Percentiles rank a stretch among this genome's conserved stretches.
Evolutionary conservation across 768 basidiomycete species (phyloP).

Genomic region (Rhizopogon rudus): DNA sequence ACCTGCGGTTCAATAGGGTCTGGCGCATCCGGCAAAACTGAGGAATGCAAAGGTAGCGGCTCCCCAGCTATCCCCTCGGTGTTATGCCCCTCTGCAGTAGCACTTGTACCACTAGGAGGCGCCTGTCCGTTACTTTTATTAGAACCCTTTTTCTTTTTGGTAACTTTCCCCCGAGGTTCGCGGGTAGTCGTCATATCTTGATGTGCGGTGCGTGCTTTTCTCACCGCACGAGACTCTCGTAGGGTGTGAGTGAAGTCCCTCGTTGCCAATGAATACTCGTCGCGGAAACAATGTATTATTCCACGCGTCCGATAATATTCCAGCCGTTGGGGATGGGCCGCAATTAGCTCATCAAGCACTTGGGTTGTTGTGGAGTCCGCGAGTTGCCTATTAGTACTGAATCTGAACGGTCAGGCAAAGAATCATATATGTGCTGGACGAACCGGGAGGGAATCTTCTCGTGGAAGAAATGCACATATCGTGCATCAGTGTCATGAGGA

Average conservation of each 20-base stretch:
- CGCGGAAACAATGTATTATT: constrained; percentile 84
- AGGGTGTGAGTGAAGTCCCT: constrained; percentile 81
- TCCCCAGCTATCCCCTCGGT: constrained; percentile 48
- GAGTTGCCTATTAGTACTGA: constrained; percentile 54
- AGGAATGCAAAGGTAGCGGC: constrained; percentile 57
- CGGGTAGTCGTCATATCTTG: constrained; percentile 34
- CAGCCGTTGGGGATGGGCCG: constrained; percentile 64
- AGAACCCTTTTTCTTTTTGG: constrained; percentile 52
- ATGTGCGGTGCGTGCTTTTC: constrained; percentile 60
- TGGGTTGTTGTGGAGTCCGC: constrained; percentile 78
- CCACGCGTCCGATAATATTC: constrained; percentile 89
- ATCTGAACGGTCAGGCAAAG: constrained; percentile 12
- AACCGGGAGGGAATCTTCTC: constrained; percentile 93
- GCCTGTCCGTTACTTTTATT: constrained; percentile 57
- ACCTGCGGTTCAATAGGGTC: constrained; percentile 85
- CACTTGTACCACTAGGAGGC: constrained; percentile 62
- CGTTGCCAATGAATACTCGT: constrained; percentile 69
- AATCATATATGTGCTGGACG: constrained; percentile 17
- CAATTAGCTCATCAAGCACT: constrained; percentile 78
- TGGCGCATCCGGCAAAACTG: constrained; percentile 70
- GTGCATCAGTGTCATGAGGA: constrained; percentile 71
- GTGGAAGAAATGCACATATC: constrained; percentile 91
- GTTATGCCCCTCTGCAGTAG: constrained; percentile 33
- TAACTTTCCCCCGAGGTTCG: constrained; percentile 36
- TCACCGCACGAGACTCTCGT: constrained; percentile 66